Conservation (phyloP, 73 alveolate genomes). For the Paramecium tetraurelia region DNA sequence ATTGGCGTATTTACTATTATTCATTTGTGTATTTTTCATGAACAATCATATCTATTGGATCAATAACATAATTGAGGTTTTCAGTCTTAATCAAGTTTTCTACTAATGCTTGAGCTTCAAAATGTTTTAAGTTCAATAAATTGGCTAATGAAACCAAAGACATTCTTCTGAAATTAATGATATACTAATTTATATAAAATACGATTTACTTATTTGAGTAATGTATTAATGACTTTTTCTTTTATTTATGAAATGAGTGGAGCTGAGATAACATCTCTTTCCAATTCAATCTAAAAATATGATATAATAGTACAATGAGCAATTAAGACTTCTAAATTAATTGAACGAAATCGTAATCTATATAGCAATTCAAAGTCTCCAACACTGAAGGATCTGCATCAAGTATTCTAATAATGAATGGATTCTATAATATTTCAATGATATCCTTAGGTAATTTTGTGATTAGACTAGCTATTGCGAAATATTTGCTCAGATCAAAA, state of each 20-base stretch:
- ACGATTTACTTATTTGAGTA: background rate
- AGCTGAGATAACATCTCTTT: background rate
- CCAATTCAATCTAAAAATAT: background rate
- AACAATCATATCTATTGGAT: background rate
- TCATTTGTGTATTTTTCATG: background rate
- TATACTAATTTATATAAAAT: background rate
- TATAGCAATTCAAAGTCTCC: background rate
- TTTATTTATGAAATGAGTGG: background rate
- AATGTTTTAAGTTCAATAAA: background rate
- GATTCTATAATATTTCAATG: background rate
- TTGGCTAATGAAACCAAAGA: background rate
- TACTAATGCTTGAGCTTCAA: background rate
- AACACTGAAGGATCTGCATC: background rate
- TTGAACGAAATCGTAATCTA: background rate
- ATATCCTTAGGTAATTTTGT: background rate
- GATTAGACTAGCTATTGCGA: background rate
- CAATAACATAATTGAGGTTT: background rate
- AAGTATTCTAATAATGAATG: background rate
- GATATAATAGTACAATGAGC: background rate
- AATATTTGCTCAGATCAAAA: background rate
- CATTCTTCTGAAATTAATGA: background rate
- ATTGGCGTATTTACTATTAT: background rate
- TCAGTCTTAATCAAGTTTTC: background rate
- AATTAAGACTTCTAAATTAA: background rate
- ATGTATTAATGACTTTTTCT: background rate